Evolutionary conservation across 306 rosid species (phyloP).

Genomic region (Medicago lupulina): DNA sequence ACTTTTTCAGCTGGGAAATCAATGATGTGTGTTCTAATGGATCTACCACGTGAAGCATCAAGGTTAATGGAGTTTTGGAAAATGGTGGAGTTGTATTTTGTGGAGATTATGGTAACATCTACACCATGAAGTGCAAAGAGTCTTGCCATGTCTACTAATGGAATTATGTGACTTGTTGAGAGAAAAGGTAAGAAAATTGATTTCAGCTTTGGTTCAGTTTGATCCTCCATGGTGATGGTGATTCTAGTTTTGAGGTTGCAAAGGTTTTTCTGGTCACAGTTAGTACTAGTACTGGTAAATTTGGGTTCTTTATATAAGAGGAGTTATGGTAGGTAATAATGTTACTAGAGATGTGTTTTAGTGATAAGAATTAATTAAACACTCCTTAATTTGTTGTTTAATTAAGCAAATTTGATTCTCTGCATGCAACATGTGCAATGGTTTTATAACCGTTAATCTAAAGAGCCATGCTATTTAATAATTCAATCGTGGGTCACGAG

Average conservation of each 20-base stretch:
- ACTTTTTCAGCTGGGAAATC: slow-evolving; percentile 44
- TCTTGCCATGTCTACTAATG: slow-evolving; percentile 51
- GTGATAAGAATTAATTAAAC: background rate
- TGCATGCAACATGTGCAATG: background rate
- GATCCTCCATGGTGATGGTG: slow-evolving; percentile 36
- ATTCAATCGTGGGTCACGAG: background rate
- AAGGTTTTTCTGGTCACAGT: background rate
- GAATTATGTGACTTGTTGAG: slow-evolving; percentile 55
- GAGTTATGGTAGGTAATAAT: background rate
- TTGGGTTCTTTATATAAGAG: background rate
- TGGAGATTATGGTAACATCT: slow-evolving; percentile 48
- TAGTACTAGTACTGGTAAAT: background rate
- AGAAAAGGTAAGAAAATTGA: slow-evolving; percentile 50
- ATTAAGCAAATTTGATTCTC: background rate
- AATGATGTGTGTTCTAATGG: slow-evolving; percentile 40
- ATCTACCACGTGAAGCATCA: slow-evolving; percentile 36
- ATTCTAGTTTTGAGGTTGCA: background rate
- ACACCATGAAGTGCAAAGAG: slow-evolving; percentile 47
- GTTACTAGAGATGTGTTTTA: background rate
- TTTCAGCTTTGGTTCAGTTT: background rate
- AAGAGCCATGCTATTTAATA: background rate
- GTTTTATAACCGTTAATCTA: too few species aligned
- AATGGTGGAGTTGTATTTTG: slow-evolving; percentile 44
- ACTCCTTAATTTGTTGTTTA: background rate
- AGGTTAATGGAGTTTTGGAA: slow-evolving; percentile 50